These are phyloP conservation scores for Diaporthe ilicicola DNA, from an alignment of 2,329 filamentous ascomycete genomes.

Conservation along the genomic window DNA sequence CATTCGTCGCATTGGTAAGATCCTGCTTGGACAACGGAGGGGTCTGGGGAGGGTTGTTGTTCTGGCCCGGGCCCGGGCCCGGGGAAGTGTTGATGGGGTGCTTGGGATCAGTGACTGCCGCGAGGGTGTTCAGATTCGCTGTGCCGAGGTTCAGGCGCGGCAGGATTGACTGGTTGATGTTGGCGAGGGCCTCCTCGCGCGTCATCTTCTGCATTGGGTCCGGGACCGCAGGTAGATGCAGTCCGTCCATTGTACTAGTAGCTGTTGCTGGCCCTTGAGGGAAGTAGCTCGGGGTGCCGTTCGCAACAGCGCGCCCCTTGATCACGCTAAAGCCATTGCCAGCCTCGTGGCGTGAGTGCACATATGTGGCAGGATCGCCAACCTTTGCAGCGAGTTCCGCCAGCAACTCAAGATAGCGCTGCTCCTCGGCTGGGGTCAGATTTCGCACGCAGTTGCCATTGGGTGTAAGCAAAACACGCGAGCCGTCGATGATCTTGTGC, in stretches of 20 bases:
- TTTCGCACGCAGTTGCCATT: constrained; percentile 81
- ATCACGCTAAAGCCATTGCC: constrained; percentile 68
- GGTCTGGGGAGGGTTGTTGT: constrained; percentile 9
- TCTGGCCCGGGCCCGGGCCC: neutral
- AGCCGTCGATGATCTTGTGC: constrained; percentile 69
- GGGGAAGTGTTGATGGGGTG: neutral
- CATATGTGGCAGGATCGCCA: constrained; percentile 63
- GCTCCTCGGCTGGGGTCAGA: constrained; percentile 73
- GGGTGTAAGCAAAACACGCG: constrained; percentile 76
- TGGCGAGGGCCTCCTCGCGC: constrained; percentile 71
- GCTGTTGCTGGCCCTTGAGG: constrained; percentile 56
- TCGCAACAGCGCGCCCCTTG: constrained; percentile 71
- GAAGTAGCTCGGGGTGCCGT: constrained; percentile 70
- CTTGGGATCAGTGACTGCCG: constrained; percentile 13
- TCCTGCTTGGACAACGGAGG: constrained; percentile 6
- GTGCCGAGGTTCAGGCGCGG: constrained; percentile 65
- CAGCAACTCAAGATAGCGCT: constrained; percentile 75
- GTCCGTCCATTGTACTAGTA: constrained; percentile 35
- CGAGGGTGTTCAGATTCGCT: constrained; percentile 47
- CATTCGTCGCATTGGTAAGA: constrained; percentile 19
- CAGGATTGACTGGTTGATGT: constrained; percentile 75
- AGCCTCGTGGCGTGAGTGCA: constrained; percentile 63
- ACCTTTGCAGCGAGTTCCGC: constrained; percentile 59
- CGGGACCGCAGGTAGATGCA: constrained; percentile 39
- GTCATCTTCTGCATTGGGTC: constrained; percentile 73